phyloP scores from a whole-genome alignment of 139 green algal genomes.

The Pseudopediastrum boryanum region DNA sequence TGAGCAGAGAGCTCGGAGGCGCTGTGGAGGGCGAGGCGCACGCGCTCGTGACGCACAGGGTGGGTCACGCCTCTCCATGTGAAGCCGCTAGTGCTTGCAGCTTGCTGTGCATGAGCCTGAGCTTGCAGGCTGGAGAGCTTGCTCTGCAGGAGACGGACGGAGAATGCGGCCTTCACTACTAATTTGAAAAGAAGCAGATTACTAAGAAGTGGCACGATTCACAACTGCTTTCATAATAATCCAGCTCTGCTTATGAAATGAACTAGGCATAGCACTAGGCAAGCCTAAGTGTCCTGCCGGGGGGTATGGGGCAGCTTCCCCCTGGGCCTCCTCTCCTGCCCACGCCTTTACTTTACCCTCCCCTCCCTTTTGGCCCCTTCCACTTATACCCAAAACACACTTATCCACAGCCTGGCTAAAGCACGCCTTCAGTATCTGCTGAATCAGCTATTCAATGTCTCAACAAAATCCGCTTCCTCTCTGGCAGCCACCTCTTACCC shows the following conservation, averaged over 20 bases:
- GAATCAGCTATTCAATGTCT: too few species aligned
- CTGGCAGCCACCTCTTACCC: too few species aligned
- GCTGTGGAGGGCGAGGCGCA: slow-evolving; percentile 52
- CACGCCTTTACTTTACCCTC: too few species aligned
- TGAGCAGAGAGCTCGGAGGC: slow-evolving; percentile 49
- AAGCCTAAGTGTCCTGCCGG: neutral
- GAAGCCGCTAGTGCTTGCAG: slow-evolving; percentile 56
- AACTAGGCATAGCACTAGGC: neutral
- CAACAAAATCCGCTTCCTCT: too few species aligned
- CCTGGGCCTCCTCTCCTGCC: too few species aligned
- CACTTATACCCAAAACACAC: too few species aligned
- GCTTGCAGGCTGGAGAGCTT: slow-evolving; percentile 48
- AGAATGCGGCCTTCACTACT: too few species aligned
- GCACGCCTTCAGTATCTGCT: too few species aligned
- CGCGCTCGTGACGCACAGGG: slow-evolving; percentile 61
- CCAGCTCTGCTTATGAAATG: neutral
- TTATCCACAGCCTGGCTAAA: too few species aligned
- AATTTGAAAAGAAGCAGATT: neutral
- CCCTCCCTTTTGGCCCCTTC: too few species aligned
- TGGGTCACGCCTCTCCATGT: slow-evolving; percentile 67
- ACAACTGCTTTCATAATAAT: slow-evolving; percentile 12
- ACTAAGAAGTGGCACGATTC: too few species aligned
- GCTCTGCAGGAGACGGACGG: slow-evolving; percentile 31
- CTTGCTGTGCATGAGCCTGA: slow-evolving; percentile 55
- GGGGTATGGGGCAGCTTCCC: neutral